These are phyloP conservation scores for Leptographium lundbergii DNA, from an alignment of 2,329 filamentous ascomycete species.

Conservation along the genomic window DNA sequence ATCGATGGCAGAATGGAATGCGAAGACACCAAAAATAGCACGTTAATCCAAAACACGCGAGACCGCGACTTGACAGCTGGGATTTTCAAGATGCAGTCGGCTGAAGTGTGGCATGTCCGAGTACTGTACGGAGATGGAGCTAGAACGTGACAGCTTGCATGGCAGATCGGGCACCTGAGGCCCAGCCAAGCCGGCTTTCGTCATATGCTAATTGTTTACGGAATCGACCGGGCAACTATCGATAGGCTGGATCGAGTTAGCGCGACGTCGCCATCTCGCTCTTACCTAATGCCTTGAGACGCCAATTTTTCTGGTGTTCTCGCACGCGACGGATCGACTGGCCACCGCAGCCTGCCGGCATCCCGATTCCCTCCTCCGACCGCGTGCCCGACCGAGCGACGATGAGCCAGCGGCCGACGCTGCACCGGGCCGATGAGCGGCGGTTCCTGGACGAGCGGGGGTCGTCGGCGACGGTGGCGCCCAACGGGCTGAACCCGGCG, in stretches of 20 bases:
- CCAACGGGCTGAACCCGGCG: constrained; percentile 83
- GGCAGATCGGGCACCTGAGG: neutral
- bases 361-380: constrained; percentile 18
- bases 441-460: constrained; percentile 85
- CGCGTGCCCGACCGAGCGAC: neutral
- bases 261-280: neutral
- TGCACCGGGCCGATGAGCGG: constrained; percentile 66
- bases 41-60: neutral
- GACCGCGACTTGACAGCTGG: neutral
- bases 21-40: neutral
- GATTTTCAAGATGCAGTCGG: no score
- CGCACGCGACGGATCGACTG: neutral
- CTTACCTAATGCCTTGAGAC: neutral
- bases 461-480: constrained; percentile 61
- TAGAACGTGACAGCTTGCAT: neutral
- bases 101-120: neutral
- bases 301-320: neutral
- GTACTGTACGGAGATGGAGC: neutral
- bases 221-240: constrained; percentile 13
- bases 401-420: constrained; percentile 1
- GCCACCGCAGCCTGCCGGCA: neutral
- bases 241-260: constrained; percentile 5
- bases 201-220: constrained; percentile 7
- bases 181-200: neutral
- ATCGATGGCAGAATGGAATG: neutral